These are phyloP conservation scores for Marasmius tenuissimus DNA, from an alignment of 1,284 basidiomycete genomes.

Conservation along the genomic window DNA sequence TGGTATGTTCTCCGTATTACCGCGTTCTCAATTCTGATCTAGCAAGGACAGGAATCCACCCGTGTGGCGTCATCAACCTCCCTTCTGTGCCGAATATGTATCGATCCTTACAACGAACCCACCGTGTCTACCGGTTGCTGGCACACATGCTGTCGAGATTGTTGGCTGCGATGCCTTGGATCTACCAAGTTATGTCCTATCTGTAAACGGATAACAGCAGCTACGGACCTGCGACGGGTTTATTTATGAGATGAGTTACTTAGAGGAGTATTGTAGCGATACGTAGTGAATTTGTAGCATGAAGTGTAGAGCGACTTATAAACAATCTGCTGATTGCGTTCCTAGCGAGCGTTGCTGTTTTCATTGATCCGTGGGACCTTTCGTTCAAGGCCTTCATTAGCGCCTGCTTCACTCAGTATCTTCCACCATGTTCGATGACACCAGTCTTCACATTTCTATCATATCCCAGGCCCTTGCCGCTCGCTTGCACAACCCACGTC, in stretches of 20 bases:
- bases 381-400: too few species aligned
- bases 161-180: conserved; percentile 79
- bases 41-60: conserved; percentile 40
- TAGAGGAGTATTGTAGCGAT: background rate
- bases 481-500: too few species aligned
- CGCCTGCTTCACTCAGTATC: too few species aligned
- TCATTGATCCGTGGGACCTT: too few species aligned
- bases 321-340: too few species aligned
- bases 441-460: too few species aligned
- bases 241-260: conserved; percentile 38
- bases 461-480: too few species aligned
- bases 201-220: conserved; percentile 78
- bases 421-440: too few species aligned
- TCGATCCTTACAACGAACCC: conserved; percentile 74
- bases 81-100: conserved; percentile 69
- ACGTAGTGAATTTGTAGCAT: background rate
- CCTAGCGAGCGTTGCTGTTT: too few species aligned
- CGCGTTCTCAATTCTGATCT: conserved; percentile 5
- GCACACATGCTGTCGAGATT: conserved; percentile 79
- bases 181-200: conserved; percentile 80
- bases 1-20: conserved; percentile 39
- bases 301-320: too few species aligned
- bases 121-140: conserved; percentile 82
- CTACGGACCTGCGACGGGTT: conserved; percentile 67
- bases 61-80: conserved; percentile 45